Evolutionary conservation across 192 early-diverging fungal genomes (phyloP), one percentile per base, ranked within the genome.

Genomic region (Powellomyces hirtus): DNA sequence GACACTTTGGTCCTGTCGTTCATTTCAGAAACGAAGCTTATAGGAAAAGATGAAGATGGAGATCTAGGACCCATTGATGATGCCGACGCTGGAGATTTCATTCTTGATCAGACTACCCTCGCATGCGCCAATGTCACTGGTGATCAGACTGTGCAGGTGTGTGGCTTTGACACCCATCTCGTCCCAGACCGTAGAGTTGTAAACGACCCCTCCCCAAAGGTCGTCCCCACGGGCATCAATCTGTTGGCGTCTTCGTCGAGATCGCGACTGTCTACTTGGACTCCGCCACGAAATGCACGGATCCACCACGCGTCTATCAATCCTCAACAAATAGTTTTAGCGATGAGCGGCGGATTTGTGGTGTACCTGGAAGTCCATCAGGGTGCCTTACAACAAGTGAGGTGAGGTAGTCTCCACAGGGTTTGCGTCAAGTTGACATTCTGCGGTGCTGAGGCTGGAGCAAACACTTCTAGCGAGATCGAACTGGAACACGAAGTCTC

Each of bases 401-500:
- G 40, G 18, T 42, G 18, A 13, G 40, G 40, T 42, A 18, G 18
- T 42, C 10, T 42, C 10, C 10, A 18, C 40, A 13, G 10, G 18
- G 18, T 18, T 42, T 42, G 40, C 18, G 18, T 18, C 18, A 13
- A 18, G 40, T 42, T 42, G 40, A 42, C 40, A 42, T n/a, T n/a
- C n/a, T 42, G 40, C 18, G 40, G 10, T 42, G 8, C 40, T 42
- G 40, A 18, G 18, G 18, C 46, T 49, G 3, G n/a, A n/a, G n/a
- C n/a, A n/a, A n/a, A n/a, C n/a, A n/a, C n/a, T n/a, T 49, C 20
- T 31, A 79, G 77, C 33, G 37, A 67, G 62, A 61, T 45, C 18
- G n/a, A 55, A 51, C 74, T 93, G 34, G 82, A 77, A 16, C 71
- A 87, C 50, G 88, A 92, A 45, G 84, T 95, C 34, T 78, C 94